These are phyloP conservation scores for Magnaporthiopsis poae DNA, from an alignment of 2,329 filamentous ascomycete species.

Conservation along the genomic window DNA sequence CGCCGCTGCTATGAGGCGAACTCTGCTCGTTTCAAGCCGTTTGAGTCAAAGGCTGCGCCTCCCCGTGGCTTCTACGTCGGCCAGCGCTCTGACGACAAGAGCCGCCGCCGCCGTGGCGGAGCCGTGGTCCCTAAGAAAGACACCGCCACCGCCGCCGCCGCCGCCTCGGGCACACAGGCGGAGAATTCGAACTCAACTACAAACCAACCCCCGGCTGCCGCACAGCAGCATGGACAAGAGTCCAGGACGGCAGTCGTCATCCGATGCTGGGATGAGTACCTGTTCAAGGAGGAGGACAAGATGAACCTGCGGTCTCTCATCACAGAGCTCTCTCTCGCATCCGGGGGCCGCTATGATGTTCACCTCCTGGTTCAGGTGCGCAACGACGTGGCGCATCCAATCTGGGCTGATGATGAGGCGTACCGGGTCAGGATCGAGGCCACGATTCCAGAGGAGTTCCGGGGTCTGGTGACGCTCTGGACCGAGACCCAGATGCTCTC, in stretches of 20 bases:
- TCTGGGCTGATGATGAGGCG: constrained; percentile 64
- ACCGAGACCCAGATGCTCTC: constrained; percentile 86
- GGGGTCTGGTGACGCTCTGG: constrained; percentile 82
- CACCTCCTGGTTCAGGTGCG: constrained; percentile 80
- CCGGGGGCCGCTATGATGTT: constrained; percentile 77
- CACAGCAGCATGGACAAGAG: constrained; percentile 17
- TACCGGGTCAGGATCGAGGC: constrained; percentile 60
- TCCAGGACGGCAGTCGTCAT: constrained; percentile 69
- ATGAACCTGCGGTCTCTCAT: constrained; percentile 77
- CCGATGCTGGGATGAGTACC: constrained; percentile 70
- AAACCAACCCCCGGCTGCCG: not conserved
- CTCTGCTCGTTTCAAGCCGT: constrained; percentile 52
- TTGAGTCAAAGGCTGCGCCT: constrained; percentile 28
- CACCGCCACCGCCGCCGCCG: constrained; percentile 9
- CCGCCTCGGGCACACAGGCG: not conserved
- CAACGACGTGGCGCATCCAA: constrained; percentile 60
- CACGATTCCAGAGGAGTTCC: constrained; percentile 73
- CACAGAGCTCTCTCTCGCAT: constrained; percentile 67
- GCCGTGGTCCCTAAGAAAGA: not conserved
- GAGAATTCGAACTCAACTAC: constrained; percentile 10
- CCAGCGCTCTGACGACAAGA: constrained; percentile 20
- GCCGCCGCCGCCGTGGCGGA: constrained; percentile 11
- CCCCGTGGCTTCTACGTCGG: constrained; percentile 44
- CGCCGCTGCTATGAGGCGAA: constrained; percentile 65
- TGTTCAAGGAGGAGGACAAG: constrained; percentile 70